Base-by-base conservation (phyloP, 192 early-diverging fungal species). In the Jimgerdemannia lactiflua region DNA sequence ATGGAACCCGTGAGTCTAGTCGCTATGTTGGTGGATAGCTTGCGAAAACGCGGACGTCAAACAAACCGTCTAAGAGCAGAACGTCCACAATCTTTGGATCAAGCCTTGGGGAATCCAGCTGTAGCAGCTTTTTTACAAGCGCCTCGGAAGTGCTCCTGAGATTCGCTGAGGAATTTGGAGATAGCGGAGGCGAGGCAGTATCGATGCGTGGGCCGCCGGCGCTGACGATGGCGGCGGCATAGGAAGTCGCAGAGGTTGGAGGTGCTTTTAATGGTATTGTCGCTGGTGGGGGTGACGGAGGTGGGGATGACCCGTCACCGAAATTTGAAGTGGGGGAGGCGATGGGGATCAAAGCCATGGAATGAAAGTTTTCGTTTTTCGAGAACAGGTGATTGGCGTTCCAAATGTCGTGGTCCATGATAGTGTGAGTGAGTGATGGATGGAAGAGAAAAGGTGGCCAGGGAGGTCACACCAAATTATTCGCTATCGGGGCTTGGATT, bases 31-130 rank as follows among this genome's bases (percentile, higher is more conserved):
- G 29, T 41, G 67, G 19, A 6, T 39, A 67, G 67, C 67, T n/a
- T n/a, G n/a, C 64, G 19, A 18, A 19, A 65, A 65, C 14, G 64
- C 29, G 29, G 29, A 29, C 29, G 29, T 29, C 14, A 65, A 65
- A 65, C 64, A 18, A 1, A 80, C 79, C 79, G 42, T 80, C 79
- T 14, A 80, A 67, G 64, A 77, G 66, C 11, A 80, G 72, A 9
- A 80, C 79, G 71, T 72, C 74, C 43, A 77, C 79, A 54, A 80
- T 77, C 69, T 80, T 80, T 14, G 68, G 42, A 71, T 80, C 79
- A 43, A 80, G 64, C 59, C 73, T 68, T 54, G 79, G 75, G 11
- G 79, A 67, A 64, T 70, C 72, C 3, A 77, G 43, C 44, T 80
- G 75, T 3, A 80, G 69, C 44, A 80, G 59, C 64, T 80, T 80